Conservation (phyloP, 2,329 filamentous ascomycete genomes). For the Albifimbria verrucaria region DNA sequence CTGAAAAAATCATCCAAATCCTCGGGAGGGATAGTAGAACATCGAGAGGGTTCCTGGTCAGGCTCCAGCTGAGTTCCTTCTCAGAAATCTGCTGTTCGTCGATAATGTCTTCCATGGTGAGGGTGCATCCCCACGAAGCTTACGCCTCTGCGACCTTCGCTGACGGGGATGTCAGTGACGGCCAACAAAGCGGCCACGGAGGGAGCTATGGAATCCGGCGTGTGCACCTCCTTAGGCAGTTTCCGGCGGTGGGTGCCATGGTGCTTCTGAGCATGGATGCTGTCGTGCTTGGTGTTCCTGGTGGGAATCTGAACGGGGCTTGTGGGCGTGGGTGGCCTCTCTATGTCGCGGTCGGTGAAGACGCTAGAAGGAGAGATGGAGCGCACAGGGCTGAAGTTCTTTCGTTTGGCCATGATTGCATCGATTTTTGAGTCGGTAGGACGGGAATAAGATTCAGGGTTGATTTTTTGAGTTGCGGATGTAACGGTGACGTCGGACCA, state of each 20-base stretch:
- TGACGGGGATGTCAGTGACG: constrained; percentile 57
- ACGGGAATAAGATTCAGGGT: constrained; percentile 1
- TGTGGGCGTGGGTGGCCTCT: constrained; percentile 33
- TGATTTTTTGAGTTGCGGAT: constrained; percentile 8
- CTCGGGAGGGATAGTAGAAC: constrained; percentile 60
- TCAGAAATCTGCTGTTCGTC: constrained; percentile 52
- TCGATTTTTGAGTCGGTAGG: constrained; percentile 19
- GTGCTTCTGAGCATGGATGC: constrained; percentile 32
- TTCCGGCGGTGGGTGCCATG: constrained; percentile 33
- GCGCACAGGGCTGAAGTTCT: constrained; percentile 11
- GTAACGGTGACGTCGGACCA: constrained; percentile 17
- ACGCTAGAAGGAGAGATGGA: neutral
- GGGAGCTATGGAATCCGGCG: constrained; percentile 53
- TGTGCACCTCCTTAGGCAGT: constrained; percentile 40
- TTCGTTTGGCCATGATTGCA: constrained; percentile 32
- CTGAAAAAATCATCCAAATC: constrained; percentile 44
- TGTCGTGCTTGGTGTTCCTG: constrained; percentile 30
- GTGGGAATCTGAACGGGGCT: constrained; percentile 55
- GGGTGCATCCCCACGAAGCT: constrained; percentile 21
- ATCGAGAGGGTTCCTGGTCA: constrained; percentile 55
- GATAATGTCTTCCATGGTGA: constrained; percentile 57
- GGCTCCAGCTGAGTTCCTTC: constrained; percentile 54
- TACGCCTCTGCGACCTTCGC: constrained; percentile 33
- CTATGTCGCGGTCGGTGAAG: constrained; percentile 21
- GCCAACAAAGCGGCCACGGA: constrained; percentile 60